Base-by-base conservation (phyloP, 257 asterid genomes). In the Jacaranda copaia region DNA sequence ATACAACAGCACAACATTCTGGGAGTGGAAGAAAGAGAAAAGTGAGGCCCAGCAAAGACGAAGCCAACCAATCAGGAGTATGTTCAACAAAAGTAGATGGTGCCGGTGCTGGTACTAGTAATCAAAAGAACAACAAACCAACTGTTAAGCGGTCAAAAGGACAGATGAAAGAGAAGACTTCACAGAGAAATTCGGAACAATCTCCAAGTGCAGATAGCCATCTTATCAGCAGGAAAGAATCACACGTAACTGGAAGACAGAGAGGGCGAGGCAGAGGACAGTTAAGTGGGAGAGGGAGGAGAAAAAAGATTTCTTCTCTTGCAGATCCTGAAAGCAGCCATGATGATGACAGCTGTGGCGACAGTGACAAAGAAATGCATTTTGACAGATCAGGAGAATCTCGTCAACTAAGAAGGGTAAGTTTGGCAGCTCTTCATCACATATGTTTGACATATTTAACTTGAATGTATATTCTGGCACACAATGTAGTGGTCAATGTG, bases 401-500 rank as follows among this genome's bases (percentile, higher is more conserved):
- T 77, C 53, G 52, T 75, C 82, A 84, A 86, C 75, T 85, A 62
- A 91, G 98, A 69, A 86, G 96, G 85, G 98, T 94, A 84, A 84
- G 91, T 71, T 74, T 64, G 3, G 36, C 40, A 46, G 12, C 53
- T 73, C 5, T 5, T 61, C 3, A 11, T 68, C 5, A 42, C 72
- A 4, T 42, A 16, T 66, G n/a, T 10, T 11, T 18, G 8, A 16
- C 52, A 46, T 46, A 56, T 19, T 3, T 56, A 8, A 40, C 8
- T 53, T 53, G 32, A 25, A 25, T 25, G 32, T 25, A 1, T 25
- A 25, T n/a, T 15, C 59, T 53, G 9, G 59, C 20, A 53, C 19
- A 52, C 20, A 5, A 15, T 11, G 59, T n/a, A n/a, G 59, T 15
- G 20, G 25, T 53, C 18, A 8, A 53, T 53, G 59, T 53, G 19